Evolutionary conservation across 176 grass and related monocot species (phyloP), one percentile per base, ranked within the genome.

Genomic region (Rhynchospora pubera): DNA sequence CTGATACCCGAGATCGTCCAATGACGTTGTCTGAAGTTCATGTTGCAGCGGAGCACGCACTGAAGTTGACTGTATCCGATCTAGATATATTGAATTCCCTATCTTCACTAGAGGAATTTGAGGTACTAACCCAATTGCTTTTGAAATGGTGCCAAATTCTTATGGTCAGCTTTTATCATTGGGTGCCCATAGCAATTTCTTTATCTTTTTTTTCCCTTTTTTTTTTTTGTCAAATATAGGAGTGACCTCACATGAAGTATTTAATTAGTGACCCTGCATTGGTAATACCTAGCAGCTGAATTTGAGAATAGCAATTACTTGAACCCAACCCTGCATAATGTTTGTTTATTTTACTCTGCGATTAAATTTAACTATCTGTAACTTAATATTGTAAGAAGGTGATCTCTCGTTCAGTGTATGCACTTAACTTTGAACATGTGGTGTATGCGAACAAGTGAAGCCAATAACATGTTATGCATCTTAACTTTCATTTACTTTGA

Each of bases 11-110:
- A 84, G 87, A 96, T 90, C 91, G 93, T 9, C 97, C 97, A 34
- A 95, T 99, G 93, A 91, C 90, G 52, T 86, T 99, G 85, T 99
- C 97, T 5, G 97, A 99, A 93, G 92, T 99, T 90, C 80, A 99
- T 88, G 97, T 99, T 91, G 97, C 97, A 73, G 97, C 91, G 80
- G 97, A 99, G 73, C 69, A 99, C 86, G 86, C 97, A 77, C 74
- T 99, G 75, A 90, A 96, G n/a, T 68, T 86, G 55, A 99, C 87
- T 0, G 79, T 99, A 90, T 93, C 97, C 34, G 89, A 99, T 89
- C 84, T 87, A 71, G 88, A 91, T 87, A 90, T 99, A 84, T 85
- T 99, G 89, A 89, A 87, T 53, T 91, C 97, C 30, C 84, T 99
- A 74, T 90, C 93, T 81, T 99, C 93, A 71, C 65, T 91, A 13